phyloP scores from a whole-genome alignment of 1,139 yeast genomes.

The Tardiomyces blankii region DNA sequence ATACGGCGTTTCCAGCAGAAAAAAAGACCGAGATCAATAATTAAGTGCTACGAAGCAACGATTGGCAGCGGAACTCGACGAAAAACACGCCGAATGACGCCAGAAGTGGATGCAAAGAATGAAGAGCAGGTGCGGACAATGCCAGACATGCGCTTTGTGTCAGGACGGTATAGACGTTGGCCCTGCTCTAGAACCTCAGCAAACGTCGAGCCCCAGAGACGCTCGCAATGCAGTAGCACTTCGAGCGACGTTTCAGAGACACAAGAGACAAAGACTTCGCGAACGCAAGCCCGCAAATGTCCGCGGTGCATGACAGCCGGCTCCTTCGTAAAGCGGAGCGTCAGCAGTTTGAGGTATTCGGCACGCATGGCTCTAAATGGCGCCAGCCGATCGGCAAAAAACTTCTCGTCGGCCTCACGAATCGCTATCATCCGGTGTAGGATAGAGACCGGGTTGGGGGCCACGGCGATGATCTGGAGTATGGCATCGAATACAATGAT shows the following conservation, averaged over 20 bases:
- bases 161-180: not conserved
- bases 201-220: not conserved
- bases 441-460: not conserved
- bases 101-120: not conserved
- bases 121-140: not conserved
- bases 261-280: not conserved
- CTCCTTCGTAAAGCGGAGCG: conserved; percentile 2
- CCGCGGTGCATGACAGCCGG: not conserved
- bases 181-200: not conserved
- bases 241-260: not conserved
- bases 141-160: not conserved
- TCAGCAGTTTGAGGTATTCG: conserved; percentile 4
- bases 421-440: not conserved
- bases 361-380: not conserved
- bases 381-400: not conserved
- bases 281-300: not conserved
- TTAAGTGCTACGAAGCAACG: not conserved
- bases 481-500: not conserved
- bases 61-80: not conserved
- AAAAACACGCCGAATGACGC: not conserved
- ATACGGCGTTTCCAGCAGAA: too few relatives aligned
- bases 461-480: not conserved
- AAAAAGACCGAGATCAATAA: not conserved
- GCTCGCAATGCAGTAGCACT: not conserved
- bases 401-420: not conserved